These are phyloP conservation scores for Aspergillus sp. DNA, from an alignment of 2,329 filamentous ascomycete species.

Conservation along the genomic window DNA sequence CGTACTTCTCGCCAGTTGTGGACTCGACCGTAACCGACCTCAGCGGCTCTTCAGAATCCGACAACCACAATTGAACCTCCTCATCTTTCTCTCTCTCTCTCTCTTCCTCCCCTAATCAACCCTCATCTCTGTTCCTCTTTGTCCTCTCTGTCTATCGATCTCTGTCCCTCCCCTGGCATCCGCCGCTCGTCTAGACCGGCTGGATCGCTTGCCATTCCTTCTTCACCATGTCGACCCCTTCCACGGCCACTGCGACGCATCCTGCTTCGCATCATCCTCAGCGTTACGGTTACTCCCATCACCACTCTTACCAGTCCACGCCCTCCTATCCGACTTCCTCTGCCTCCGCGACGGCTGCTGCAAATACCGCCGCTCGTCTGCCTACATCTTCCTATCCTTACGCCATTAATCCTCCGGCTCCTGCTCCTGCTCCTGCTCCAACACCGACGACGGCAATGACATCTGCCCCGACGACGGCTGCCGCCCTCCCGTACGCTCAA, in stretches of 20 bases:
- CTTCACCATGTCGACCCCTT: conserved; percentile 67
- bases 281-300: conserved; percentile 51
- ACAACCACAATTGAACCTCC: neutral
- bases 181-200: conserved; percentile 22
- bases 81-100: conserved; percentile 1
- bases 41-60: neutral
- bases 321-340: conserved; percentile 45
- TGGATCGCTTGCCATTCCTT: conserved; percentile 9
- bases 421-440: no score
- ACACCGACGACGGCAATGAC: neutral
- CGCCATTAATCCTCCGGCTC: conserved; percentile 24
- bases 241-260: conserved; percentile 64
- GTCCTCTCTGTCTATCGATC: neutral
- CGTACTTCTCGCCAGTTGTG: neutral
- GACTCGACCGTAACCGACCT: no score
- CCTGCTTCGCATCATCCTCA: conserved; percentile 51
- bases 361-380: conserved; percentile 23
- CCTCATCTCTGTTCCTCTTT: neutral
- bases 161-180: conserved; percentile 1
- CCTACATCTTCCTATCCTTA: conserved; percentile 38
- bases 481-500: conserved; percentile 26
- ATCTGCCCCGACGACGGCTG: conserved; percentile 7
- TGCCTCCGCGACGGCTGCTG: conserved; percentile 21
- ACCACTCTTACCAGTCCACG: conserved; percentile 48
- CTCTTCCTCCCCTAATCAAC: conserved; percentile 7